phyloP scores from a whole-genome alignment of 768 basidiomycete genomes.

The Agaricus subrufescens region DNA sequence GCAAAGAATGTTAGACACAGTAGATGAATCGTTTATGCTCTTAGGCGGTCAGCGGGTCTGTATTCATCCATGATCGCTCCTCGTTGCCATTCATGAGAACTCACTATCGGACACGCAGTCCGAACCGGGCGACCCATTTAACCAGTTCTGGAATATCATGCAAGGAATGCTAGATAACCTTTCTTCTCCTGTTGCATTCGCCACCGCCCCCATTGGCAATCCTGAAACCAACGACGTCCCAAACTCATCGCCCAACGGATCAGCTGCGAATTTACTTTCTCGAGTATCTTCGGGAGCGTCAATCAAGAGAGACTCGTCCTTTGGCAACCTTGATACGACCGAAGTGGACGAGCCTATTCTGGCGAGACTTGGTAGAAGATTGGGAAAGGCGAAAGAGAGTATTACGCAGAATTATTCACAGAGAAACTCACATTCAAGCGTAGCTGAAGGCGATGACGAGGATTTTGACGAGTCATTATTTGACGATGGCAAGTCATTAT shows the following conservation, averaged over 20 bases:
- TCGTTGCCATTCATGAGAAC: neutral
- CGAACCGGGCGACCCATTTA: conserved; percentile 83
- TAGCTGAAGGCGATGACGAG: conserved; percentile 27
- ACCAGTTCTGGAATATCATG: conserved; percentile 85
- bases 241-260: conserved; percentile 9
- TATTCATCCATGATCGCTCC: conserved; percentile 10
- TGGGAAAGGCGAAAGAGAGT: conserved; percentile 38
- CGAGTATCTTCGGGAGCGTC: conserved; percentile 22
- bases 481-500: conserved; percentile 50
- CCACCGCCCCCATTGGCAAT: conserved; percentile 67
- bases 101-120: conserved; percentile 34
- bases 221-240: conserved; percentile 23
- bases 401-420: conserved; percentile 8
- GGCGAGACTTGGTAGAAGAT: conserved; percentile 48
- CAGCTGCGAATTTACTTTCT: neutral
- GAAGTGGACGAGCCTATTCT: conserved; percentile 64
- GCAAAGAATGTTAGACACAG: conserved; percentile 45
- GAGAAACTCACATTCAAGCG: conserved; percentile 10
- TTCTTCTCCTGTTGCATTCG: conserved; percentile 57
- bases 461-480: conserved; percentile 59
- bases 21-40: conserved; percentile 88
- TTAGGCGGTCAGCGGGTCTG: conserved; percentile 70
- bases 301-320: conserved; percentile 30
- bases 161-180: conserved; percentile 84
- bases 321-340: conserved; percentile 50